phyloP scores from a whole-genome alignment of 164 flowering plant genomes.

The Magnolia kwangsiensis region DNA sequence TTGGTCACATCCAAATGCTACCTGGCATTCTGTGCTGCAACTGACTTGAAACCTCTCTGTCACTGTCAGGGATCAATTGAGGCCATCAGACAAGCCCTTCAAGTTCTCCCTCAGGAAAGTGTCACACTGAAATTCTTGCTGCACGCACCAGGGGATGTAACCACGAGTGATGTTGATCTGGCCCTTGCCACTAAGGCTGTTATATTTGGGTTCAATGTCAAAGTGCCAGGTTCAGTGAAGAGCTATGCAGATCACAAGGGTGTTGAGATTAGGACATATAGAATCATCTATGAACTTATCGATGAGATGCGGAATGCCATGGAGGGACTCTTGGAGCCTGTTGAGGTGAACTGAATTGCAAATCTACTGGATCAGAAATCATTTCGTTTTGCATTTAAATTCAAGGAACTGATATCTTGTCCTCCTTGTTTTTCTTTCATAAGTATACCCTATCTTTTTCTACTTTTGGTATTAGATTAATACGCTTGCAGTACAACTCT shows the following conservation, averaged over 20 bases:
- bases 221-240: constrained; percentile 70
- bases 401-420: neutral
- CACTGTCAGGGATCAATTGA: constrained; percentile 80
- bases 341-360: constrained; percentile 55
- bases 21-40: neutral
- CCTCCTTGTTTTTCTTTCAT: no score
- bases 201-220: constrained; percentile 85
- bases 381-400: neutral
- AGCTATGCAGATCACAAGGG: constrained; percentile 70
- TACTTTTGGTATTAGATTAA: neutral
- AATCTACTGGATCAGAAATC: constrained; percentile 1
- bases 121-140: constrained; percentile 79
- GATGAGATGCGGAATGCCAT: constrained; percentile 83
- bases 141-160: constrained; percentile 86
- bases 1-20: neutral
- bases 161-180: constrained; percentile 83
- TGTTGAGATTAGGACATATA: constrained; percentile 73
- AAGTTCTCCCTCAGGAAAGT: constrained; percentile 85
- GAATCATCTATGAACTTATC: constrained; percentile 85
- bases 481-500: neutral
- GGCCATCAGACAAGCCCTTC: constrained; percentile 86
- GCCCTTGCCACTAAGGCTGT: constrained; percentile 83
- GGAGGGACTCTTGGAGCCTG: constrained; percentile 88
- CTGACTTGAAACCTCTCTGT: constrained; percentile 13
- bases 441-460: neutral